Evolutionary conservation across 1,284 basidiomycete species (phyloP), one percentile per base, ranked within the genome.

Genomic region (Exobasidium cylindrosporum): DNA sequence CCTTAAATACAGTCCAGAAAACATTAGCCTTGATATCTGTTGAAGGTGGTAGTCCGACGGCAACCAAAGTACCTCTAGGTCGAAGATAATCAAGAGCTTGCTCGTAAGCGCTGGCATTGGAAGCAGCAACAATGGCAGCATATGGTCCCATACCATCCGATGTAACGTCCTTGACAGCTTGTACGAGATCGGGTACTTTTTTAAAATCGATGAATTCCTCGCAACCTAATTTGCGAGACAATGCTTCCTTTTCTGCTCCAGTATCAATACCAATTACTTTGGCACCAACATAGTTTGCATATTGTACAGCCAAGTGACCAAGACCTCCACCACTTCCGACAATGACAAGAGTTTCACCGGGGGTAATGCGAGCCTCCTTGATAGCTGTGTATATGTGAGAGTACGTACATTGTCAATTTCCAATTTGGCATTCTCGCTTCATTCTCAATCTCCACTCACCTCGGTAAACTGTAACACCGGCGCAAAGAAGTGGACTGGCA

Each of bases 291-390:
- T 53, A 47, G 14, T 60, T 63, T 32, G 73, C 77, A 62, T 72
- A 76, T 63, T 76, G 74, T 23, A 69, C 45, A 28, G 69, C 71
- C 6, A 74, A 50, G 52, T 74, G 73, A 4, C 46, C 89, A 85
- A 70, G 87, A 67, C 83, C 83, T 69, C 83, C 83, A 13, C 89
- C 89, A 6, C 89, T 89, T 56, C 89, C 90, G 28, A 88, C 88
- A 67, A 94, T 84, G 55, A 87, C 88, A 67, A 92, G 84, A 86
- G 87, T 91, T 67, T 94, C 86, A 57, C 90, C 89, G n/a, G 87
- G 84, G 30, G 82, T 83, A 5, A 74, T 57, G 49, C 85, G 81
- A 61, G 86, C 86, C 80, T 89, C 85, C 80, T 91, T 91, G 76
- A 94, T 83, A 0, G 90, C 92, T 40, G 35, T 17, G 17, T 17